These are phyloP conservation scores for Chrysosphaeria jannelii DNA, from an alignment of 2,329 filamentous ascomycete genomes.

Conservation along the genomic window DNA sequence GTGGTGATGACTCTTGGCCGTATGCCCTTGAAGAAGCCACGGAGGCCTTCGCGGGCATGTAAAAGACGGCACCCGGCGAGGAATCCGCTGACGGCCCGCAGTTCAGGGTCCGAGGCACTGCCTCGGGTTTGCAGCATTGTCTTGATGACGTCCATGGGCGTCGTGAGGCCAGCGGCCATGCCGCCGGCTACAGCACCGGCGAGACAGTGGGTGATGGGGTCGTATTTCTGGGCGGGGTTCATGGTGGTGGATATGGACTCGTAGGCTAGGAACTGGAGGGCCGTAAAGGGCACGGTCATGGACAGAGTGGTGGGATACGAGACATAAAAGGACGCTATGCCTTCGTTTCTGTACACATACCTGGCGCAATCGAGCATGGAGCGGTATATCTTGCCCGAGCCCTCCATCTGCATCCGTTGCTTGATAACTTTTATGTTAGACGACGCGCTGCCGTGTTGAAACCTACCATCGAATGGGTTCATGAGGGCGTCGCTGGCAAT, in stretches of 20 bases:
- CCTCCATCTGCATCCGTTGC: slow-evolving; percentile 95
- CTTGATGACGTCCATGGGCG: slow-evolving; percentile 93
- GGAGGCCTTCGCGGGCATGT: slow-evolving; percentile 52
- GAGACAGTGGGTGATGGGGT: slow-evolving; percentile 76
- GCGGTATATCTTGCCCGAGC: slow-evolving; percentile 63
- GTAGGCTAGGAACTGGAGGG: slow-evolving; percentile 90
- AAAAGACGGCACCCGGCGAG: slow-evolving; percentile 53
- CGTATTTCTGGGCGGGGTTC: slow-evolving; percentile 65
- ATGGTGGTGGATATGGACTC: slow-evolving; percentile 84
- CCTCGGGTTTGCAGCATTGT: slow-evolving; percentile 87
- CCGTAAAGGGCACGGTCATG: slow-evolving; percentile 96
- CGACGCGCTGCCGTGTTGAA: not conserved
- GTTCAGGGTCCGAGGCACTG: slow-evolving; percentile 44
- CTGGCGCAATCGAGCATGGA: slow-evolving; percentile 66
- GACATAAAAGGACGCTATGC: slow-evolving; percentile 79
- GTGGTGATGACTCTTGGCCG: slow-evolving; percentile 78
- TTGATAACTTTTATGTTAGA: slow-evolving; percentile 69
- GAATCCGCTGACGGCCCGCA: slow-evolving; percentile 62
- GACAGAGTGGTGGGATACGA: slow-evolving; percentile 93
- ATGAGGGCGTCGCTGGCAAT: slow-evolving; percentile 95
- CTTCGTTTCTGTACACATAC: slow-evolving; percentile 67
- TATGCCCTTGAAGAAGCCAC: slow-evolving; percentile 80
- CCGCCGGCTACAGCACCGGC: slow-evolving; percentile 82
- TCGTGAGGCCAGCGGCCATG: slow-evolving; percentile 76
- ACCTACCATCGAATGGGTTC: slow-evolving; percentile 91